Evolutionary conservation across 208 protist species (phyloP), one percentile per base, ranked within the genome.

Genomic region (Leptomonas seymouri): DNA sequence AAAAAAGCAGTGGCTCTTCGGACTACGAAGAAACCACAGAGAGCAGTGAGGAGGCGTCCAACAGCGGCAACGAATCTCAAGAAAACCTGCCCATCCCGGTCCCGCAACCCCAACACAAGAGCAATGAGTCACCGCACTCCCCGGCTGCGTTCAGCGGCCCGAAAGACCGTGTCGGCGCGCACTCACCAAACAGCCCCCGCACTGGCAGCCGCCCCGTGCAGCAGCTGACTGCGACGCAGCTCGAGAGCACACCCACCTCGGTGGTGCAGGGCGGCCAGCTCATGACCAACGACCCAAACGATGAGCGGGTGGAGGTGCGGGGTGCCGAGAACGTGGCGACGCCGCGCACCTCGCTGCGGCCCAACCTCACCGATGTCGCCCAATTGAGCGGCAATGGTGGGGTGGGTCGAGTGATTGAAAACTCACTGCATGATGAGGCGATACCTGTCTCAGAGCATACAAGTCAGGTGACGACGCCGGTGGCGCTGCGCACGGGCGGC

Each of bases 241-340:
- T 70, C 30, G 41, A 61, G 25, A 48, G 20, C 4, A 23, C 51
- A 20, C 27, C 45, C 3, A 31, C 15, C 21, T 45, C 68, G 3
- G 71, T 59, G 11, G 77, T 66, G n/a, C 64, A 27, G 27, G 81
- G 73, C 30, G 69, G 73, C 1, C 71, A 74, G 44, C 53, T 91
- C 20, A 80, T 97, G 27, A 39, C 36, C 31, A 97, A 98, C 81
- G 87, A 97, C 64, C 89, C 89, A 0, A 95, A 91, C 73, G 95
- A 98, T 71, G 95, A 97, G 74, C 74, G 84, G 1, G 67, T 97
- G 5, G 83, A 82, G 11, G 81, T 97, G 34, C 75, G 68, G 21
- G 79, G 82, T 27, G 78, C 70, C 11, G 86, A 92, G 46, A 74
- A 68, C 53, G 66, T 93, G 28, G 36, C 73, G 21, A 94, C 91